Evolutionary conservation across 164 flowering plant species (phyloP).

Genomic region (Akebia trifoliata): DNA sequence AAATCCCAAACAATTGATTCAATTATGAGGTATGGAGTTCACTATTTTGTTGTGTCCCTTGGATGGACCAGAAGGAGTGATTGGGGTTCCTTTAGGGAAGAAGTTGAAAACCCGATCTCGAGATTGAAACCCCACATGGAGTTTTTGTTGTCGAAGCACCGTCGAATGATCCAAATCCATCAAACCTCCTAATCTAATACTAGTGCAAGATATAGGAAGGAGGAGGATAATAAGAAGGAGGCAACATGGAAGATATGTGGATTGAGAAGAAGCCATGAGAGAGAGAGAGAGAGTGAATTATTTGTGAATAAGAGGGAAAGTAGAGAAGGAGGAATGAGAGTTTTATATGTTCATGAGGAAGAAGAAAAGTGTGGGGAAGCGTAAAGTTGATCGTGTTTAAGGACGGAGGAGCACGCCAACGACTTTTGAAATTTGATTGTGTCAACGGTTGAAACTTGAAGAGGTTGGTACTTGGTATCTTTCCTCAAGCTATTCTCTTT

Average conservation of each 20-base stretch:
- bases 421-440: slow-evolving; percentile 9
- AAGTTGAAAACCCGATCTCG: slow-evolving; percentile 17
- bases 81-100: slow-evolving; percentile 24
- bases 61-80: slow-evolving; percentile 42
- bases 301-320: slow-evolving; percentile 19
- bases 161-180: neutral
- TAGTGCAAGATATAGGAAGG: slow-evolving; percentile 3
- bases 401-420: slow-evolving; percentile 14
- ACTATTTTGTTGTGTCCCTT: slow-evolving; percentile 28
- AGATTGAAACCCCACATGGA: neutral
- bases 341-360: too few relatives aligned
- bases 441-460: slow-evolving; percentile 20
- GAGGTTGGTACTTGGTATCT: too few relatives aligned
- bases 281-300: neutral
- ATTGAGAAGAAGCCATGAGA: slow-evolving; percentile 7
- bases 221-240: slow-evolving; percentile 7
- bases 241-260: neutral
- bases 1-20: neutral
- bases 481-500: too few relatives aligned
- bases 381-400: neutral
- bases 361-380: slow-evolving; percentile 1
- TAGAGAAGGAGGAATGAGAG: too few relatives aligned
- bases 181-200: slow-evolving; percentile 10
- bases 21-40: slow-evolving; percentile 14
- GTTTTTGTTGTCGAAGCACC: neutral